Evolutionary conservation across 2,329 filamentous ascomycete genomes (phyloP).

Genomic region (Fusarium dlaminii): DNA sequence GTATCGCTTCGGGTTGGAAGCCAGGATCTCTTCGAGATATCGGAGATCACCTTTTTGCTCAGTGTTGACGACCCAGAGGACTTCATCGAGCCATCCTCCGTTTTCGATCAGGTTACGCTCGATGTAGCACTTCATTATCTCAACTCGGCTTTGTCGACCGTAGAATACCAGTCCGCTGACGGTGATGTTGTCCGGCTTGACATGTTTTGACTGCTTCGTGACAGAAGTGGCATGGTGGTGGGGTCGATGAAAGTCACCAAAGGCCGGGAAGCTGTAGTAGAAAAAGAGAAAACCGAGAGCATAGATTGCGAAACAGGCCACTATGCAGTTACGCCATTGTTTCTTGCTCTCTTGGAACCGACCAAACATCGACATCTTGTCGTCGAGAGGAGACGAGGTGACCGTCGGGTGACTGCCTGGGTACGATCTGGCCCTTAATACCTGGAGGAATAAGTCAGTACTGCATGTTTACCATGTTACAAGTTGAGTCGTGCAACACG

Average conservation of each 20-base stretch:
- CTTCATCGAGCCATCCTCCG: conserved; percentile 32
- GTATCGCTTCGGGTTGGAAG: conserved; percentile 21
- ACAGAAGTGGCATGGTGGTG: neutral
- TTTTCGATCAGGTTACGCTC: conserved; percentile 33
- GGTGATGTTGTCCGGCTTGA: conserved; percentile 23
- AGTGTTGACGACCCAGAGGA: conserved; percentile 32
- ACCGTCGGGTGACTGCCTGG: neutral
- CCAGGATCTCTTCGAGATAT: conserved; percentile 29
- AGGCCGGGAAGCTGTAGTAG: neutral
- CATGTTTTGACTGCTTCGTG: neutral
- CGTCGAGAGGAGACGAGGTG: neutral
- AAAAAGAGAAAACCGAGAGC: neutral
- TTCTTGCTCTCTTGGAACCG: conserved; percentile 3
- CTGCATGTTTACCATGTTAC: neutral
- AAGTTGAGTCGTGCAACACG: neutral
- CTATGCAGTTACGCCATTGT: neutral
- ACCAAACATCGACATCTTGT: neutral
- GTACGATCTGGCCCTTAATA: neutral
- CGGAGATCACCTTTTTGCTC: neutral
- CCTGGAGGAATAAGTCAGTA: neutral
- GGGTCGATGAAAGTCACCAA: neutral
- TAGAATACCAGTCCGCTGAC: conserved; percentile 33
- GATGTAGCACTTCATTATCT: conserved; percentile 28
- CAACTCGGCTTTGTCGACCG: conserved; percentile 21
- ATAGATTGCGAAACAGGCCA: neutral